Evolutionary conservation across 805 yeast species (phyloP), one percentile per base, ranked within the genome.

Genomic region (Ogataea nonfermentans): DNA sequence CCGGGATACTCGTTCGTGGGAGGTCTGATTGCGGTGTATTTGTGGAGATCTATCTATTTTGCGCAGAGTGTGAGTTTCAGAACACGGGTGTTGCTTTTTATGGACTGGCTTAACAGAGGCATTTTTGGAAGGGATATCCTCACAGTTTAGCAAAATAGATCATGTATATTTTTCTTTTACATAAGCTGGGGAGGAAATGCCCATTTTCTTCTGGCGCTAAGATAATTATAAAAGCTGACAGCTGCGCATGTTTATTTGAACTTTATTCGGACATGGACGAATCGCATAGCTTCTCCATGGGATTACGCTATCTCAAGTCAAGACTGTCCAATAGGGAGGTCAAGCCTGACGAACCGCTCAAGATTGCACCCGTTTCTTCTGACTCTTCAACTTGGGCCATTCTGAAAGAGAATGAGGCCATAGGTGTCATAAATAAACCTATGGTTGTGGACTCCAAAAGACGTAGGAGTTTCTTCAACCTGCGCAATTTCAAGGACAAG

Each of bases 11-110:
- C 80, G 23, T 71, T 77, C 44, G 76, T 79, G 44, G 84, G 85
- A 43, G 87, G 85, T 2, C 57, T 80, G 35, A 58, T 79, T 28
- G 85, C 85, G n/a, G 76, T 81, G 79, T 81, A 81, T 56, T 61
- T 80, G 39, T 80, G 87, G 87, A 74, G 87, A 66, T 73, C 81
- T 35, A 82, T 78, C 20, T 80, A 80, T 61, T 80, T 79, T 61
- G 75, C 84, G 23, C 83, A 80, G 57, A 73, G 81, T 36, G 85
- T 81, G 27, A 74, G 83, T 43, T 58, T 76, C 52, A 70, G 85
- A 59, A 76, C 81, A 4, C 71, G 86, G 55, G 81, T 76, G 4
- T 65, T 79, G 49, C 59, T 81, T 56, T 74, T 74, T 63, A 74
- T 78, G 73, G 86, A 81, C 56, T 80, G 85, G 85, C 53, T 79